phyloP scores from a whole-genome alignment of 345 rosid species.

The Populus davidiana region DNA sequence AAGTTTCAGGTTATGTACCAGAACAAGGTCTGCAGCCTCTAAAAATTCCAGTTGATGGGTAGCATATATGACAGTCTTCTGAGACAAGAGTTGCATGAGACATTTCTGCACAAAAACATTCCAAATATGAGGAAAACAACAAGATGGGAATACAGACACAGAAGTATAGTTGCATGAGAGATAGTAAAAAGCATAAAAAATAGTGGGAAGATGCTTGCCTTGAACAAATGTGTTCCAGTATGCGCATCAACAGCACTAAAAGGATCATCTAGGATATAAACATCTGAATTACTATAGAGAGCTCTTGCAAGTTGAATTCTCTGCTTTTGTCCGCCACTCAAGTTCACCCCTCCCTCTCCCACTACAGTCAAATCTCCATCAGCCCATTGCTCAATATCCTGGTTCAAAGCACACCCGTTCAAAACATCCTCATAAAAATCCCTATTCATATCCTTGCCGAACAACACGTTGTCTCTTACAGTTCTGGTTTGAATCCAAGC shows the following conservation, averaged over 20 bases:
- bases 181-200: background rate
- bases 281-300: constrained; percentile 56
- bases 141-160: background rate
- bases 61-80: constrained; percentile 52
- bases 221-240: constrained; percentile 1
- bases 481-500: constrained; percentile 84
- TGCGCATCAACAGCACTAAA: constrained; percentile 79
- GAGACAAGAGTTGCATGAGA: constrained; percentile 42
- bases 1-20: constrained; percentile 3
- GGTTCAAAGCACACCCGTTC: constrained; percentile 55
- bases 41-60: constrained; percentile 65
- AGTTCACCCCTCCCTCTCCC: constrained; percentile 83
- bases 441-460: constrained; percentile 40
- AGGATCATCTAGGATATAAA: constrained; percentile 74
- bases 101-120: constrained; percentile 41
- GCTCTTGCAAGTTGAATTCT: constrained; percentile 80
- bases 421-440: constrained; percentile 38
- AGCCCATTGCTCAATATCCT: constrained; percentile 39
- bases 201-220: background rate
- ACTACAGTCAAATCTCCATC: constrained; percentile 57
- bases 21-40: constrained; percentile 44
- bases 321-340: constrained; percentile 92
- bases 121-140: background rate
- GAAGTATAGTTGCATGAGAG: background rate
- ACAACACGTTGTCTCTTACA: constrained; percentile 62